Base-by-base conservation (phyloP, 805 yeast species). In the Yarrowia sp. region DNA sequence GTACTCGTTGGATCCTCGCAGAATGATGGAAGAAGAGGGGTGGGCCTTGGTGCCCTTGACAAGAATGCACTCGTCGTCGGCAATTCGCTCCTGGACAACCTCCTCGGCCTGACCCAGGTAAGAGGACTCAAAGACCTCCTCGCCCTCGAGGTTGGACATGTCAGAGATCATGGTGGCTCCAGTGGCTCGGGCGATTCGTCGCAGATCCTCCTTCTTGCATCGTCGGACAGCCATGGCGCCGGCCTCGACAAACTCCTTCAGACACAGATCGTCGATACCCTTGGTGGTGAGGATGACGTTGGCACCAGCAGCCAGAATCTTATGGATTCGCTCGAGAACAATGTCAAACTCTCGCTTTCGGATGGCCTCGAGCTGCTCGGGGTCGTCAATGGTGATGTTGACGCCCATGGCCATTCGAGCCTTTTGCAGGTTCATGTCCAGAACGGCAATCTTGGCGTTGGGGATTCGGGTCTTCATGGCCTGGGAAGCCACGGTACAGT, bases 331-430 rank as follows among this genome's bases (percentile, higher is more conserved):
- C 77, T 92, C 97, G 70, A 90, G 80, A 38, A 92, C 85, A 70
- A 92, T 90, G 50, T 91, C 97, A 74, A 88, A 87, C 80, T 92
- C 98, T 74, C 97, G 86, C 77, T 90, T 87, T 75, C 97, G 85
- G 72, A 92, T 91, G 73, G 91, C 90, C 81, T 95, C 99, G 73
- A 95, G 85, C 79, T 92, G 97, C 73, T 95, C 97, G 49, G 99
- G 99, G 77, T 95, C 98, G 74, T 91, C 97, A 76, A 95, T 92
- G 76, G 93, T 93, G 78, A 95, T 91, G 78, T 92, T 96, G 66
- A 95, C 98, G 67, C 99, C 99, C 87, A 95, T 87, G 49, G 98
- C 97, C 97, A 95, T 92, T 76, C 93, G 87, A 2, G 97, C 95
- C 78, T 93, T 94, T 78, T 96, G 99, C 76, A 95, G 82, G 79